Evolutionary conservation across 352 stramenopile species (phyloP).

Genomic region (Phytophthora pseudosyringae): DNA sequence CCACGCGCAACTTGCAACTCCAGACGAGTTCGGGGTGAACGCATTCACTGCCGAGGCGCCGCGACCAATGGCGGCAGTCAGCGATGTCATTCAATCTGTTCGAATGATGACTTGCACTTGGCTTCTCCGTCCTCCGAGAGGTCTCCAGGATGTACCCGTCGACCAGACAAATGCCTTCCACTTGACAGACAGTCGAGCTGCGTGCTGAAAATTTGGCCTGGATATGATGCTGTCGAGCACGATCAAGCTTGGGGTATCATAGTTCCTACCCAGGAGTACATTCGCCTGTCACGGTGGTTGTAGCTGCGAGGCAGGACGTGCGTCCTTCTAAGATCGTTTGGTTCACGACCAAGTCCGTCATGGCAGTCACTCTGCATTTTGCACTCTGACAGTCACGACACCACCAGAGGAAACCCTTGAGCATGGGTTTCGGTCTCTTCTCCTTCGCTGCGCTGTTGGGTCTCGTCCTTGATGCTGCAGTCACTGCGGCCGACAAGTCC

Average conservation of each 20-base stretch:
- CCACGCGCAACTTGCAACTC: conserved; percentile 9
- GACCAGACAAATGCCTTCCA: background rate
- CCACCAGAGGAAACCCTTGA: conserved; percentile 16
- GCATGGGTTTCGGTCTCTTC: conserved; percentile 19
- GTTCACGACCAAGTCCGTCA: background rate
- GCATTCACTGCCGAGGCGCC: conserved; percentile 1
- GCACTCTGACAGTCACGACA: conserved; percentile 5
- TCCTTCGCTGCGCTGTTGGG: conserved; percentile 6
- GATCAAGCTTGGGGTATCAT: background rate
- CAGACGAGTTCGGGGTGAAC: background rate
- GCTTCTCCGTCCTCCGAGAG: background rate
- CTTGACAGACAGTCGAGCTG: no score
- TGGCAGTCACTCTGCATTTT: conserved; percentile 35
- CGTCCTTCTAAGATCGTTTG: background rate
- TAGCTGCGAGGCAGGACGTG: no score
- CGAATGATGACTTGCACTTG: conserved; percentile 11
- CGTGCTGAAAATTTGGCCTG: conserved; percentile 6
- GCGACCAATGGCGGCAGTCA: background rate
- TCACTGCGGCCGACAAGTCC: conserved; percentile 17
- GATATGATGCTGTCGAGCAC: background rate
- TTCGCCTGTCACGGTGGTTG: background rate
- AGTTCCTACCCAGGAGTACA: background rate
- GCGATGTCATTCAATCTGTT: conserved; percentile 4
- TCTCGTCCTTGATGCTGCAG: background rate
- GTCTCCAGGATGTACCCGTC: conserved; percentile 18